phyloP scores from a whole-genome alignment of 2,329 filamentous ascomycete species.

The Colletotrichum sp. region DNA sequence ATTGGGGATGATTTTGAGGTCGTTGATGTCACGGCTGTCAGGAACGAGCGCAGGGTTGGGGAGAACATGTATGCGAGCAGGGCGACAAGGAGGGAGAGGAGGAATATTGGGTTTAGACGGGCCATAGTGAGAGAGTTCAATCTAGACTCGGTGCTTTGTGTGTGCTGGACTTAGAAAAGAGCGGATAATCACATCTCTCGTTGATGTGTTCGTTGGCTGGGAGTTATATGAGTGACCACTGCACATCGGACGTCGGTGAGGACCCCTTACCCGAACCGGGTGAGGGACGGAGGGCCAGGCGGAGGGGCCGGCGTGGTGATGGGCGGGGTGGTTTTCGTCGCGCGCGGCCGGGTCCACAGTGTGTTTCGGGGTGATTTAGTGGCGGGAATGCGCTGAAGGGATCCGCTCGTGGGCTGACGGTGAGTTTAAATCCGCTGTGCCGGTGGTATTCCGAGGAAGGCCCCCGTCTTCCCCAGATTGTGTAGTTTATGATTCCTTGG shows the following conservation, averaged over 20 bases:
- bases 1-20: neutral
- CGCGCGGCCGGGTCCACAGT: constrained; percentile 16
- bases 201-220: neutral
- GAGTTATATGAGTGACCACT: neutral
- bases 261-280: neutral
- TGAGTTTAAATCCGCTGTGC: neutral
- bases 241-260: neutral
- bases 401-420: neutral
- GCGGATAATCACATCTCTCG: neutral
- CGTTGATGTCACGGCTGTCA: neutral
- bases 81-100: neutral
- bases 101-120: neutral
- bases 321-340: constrained; percentile 7
- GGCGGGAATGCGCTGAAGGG: neutral
- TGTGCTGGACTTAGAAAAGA: neutral
- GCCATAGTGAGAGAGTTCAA: neutral
- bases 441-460: neutral
- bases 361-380: neutral
- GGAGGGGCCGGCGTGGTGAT: neutral
- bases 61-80: neutral
- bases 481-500: neutral
- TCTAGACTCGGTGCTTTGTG: neutral
- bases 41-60: neutral
- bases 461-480: neutral
- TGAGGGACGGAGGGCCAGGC: neutral